A percentile compares a stretch with the other conserved stretches of the same genome.
Evolutionary conservation across 768 basidiomycete genomes (phyloP).

Genomic region (Suillus spraguei): DNA sequence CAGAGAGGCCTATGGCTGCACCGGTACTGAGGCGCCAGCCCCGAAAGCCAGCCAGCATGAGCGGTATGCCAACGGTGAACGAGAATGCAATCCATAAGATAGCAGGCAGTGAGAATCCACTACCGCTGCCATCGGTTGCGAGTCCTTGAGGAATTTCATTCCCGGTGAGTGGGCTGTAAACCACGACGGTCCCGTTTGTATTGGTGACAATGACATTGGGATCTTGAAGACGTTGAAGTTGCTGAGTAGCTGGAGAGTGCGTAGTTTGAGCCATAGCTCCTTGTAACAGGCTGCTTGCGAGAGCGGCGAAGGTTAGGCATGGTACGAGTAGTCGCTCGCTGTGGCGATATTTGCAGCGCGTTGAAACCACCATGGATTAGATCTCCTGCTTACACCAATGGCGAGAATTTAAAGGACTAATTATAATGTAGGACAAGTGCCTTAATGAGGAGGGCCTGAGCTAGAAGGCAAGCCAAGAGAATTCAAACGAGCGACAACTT

Average conservation of each 20-base stretch:
- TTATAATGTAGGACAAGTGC: slow-evolving; percentile 1
- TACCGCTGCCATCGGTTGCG: slow-evolving; percentile 63
- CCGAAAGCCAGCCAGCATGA: slow-evolving; percentile 58
- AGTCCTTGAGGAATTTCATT: slow-evolving; percentile 50
- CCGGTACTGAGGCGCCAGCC: slow-evolving; percentile 60
- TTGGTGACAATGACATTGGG: slow-evolving; percentile 31
- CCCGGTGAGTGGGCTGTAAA: slow-evolving; percentile 49
- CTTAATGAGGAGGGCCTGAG: neutral
- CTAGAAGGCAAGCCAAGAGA: neutral
- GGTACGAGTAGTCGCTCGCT: neutral
- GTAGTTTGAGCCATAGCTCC: slow-evolving; percentile 6
- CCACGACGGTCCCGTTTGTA: slow-evolving; percentile 38
- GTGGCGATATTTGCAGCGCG: slow-evolving; percentile 5
- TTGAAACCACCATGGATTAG: slow-evolving; percentile 10
- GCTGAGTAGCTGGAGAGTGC: slow-evolving; percentile 4
- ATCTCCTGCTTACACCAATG: slow-evolving; percentile 3
- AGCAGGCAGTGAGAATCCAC: slow-evolving; percentile 48
- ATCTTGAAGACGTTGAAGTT: slow-evolving; percentile 28
- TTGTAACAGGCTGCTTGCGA: slow-evolving; percentile 1
- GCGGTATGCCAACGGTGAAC: slow-evolving; percentile 52
- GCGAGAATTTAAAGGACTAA: slow-evolving; percentile 1
- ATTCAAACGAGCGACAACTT: neutral
- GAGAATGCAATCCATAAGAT: slow-evolving; percentile 61
- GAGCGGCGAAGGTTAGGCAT: neutral
- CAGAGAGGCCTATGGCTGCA: slow-evolving; percentile 53